Conservation (phyloP, 148 eudicot species). For the Simmondsia chinensis region DNA sequence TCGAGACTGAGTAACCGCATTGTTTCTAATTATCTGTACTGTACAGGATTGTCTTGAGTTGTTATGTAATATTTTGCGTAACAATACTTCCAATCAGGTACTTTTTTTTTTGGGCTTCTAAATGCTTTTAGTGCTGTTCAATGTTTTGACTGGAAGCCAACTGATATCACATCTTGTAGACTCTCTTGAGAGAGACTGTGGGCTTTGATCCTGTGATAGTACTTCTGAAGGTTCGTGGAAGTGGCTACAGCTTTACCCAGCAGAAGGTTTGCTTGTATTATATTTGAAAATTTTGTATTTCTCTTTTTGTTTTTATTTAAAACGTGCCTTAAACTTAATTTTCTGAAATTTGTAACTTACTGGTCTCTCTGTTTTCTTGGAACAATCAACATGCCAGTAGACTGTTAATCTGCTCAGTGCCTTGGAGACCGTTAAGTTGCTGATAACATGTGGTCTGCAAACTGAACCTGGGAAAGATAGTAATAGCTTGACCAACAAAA, state of each 20-base stretch:
- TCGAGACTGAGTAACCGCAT: too few species aligned
- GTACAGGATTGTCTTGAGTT: conserved; percentile 94
- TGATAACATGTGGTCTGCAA: conserved; percentile 48
- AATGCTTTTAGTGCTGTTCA: conserved; percentile 8
- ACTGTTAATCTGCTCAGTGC: conserved; percentile 87
- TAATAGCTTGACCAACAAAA: conserved; percentile 67
- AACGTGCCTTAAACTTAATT: too few species aligned
- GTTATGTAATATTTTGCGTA: conserved; percentile 79
- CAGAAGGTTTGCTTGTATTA: conserved; percentile 88
- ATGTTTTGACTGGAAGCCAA: too few species aligned
- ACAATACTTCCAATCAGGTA: conserved; percentile 81
- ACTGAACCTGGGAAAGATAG: conserved; percentile 55
- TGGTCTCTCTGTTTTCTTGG: conserved; percentile 17
- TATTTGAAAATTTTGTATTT: background rate
- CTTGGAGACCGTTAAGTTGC: conserved; percentile 79
- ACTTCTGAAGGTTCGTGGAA: conserved; percentile 77
- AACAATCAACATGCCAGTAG: conserved; percentile 60
- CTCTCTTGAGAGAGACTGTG: conserved; percentile 83
- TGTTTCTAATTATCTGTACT: conserved; percentile 10
- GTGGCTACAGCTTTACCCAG: conserved; percentile 72
- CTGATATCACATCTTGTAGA: too few species aligned
- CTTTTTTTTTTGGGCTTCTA: conserved; percentile 4
- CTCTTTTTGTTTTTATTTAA: background rate
- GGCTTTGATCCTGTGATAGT: conserved; percentile 85
- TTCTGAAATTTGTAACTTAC: too few species aligned